These are phyloP conservation scores for Nicotiana undulata DNA, from an alignment of 257 asterid species.

Conservation along the genomic window DNA sequence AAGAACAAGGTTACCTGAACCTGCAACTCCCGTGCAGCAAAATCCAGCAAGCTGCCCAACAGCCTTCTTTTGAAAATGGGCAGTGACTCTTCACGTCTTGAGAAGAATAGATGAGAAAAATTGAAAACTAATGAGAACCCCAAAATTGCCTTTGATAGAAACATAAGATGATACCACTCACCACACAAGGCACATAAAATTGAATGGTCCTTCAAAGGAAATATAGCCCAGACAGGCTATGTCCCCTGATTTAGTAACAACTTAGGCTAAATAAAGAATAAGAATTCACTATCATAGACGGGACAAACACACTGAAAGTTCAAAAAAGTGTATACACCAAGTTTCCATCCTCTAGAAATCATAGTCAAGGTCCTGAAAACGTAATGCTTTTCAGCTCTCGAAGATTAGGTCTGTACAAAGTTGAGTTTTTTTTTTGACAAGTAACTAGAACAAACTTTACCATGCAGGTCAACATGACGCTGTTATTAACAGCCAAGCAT, in stretches of 20 bases:
- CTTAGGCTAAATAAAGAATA: background rate
- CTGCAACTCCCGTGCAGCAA: conserved; percentile 90
- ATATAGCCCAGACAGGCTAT: background rate
- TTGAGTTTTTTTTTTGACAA: no score
- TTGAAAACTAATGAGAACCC: conserved; percentile 1
- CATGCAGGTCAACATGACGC: no score
- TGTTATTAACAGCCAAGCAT: no score
- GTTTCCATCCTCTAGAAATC: background rate
- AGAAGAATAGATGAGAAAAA: conserved; percentile 11
- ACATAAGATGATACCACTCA: background rate
- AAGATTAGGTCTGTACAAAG: no score
- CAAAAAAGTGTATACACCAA: background rate
- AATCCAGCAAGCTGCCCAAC: conserved; percentile 87
- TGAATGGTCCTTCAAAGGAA: background rate
- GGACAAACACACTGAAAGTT: background rate
- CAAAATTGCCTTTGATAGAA: background rate
- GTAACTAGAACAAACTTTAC: no score
- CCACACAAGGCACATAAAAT: background rate
- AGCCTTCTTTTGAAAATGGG: conserved; percentile 95
- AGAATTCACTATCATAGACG: background rate
- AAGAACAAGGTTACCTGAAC: conserved; percentile 60
- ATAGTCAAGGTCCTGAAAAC: background rate
- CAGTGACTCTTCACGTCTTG: conserved; percentile 89
- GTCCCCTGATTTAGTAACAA: background rate
- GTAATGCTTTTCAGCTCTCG: background rate